phyloP scores from a whole-genome alignment of 2,329 filamentous ascomycete genomes.

The Colletotrichum simmondsii region DNA sequence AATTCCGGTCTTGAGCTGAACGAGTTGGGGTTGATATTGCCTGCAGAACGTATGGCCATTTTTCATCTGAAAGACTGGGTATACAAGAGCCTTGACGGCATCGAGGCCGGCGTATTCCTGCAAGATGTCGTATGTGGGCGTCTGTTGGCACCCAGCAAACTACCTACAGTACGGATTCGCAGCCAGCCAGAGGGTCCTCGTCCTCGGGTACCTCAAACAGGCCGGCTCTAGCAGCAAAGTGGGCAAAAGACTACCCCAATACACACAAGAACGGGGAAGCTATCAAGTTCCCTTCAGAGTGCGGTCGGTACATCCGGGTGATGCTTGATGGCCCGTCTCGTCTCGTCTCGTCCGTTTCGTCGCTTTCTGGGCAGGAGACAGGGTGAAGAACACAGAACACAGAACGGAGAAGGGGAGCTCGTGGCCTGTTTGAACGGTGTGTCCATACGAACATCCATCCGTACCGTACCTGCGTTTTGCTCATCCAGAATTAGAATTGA shows the following conservation, averaged over 20 bases:
- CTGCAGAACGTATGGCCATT: slow-evolving; percentile 4
- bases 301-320: slow-evolving; percentile 33
- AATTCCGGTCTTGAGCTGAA: background rate
- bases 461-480: slow-evolving; percentile 32
- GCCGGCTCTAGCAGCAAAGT: background rate
- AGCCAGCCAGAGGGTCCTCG: background rate
- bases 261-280: slow-evolving; percentile 17
- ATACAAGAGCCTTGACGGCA: background rate
- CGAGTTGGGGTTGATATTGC: background rate
- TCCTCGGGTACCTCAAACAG: background rate
- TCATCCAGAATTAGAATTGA: slow-evolving; percentile 50
- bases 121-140: slow-evolving; percentile 30
- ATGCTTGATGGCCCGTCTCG: background rate
- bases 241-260: slow-evolving; percentile 15
- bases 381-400: background rate
- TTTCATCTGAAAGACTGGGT: slow-evolving; percentile 9
- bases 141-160: background rate
- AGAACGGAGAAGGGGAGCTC: background rate
- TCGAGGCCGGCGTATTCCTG: slow-evolving; percentile 25
- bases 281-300: slow-evolving; percentile 27
- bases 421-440: slow-evolving; percentile 27
- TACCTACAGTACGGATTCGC: background rate
- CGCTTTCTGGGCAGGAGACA: background rate
- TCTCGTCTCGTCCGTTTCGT: slow-evolving; percentile 16
- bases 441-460: too few relatives aligned